Evolutionary conservation across 1,139 yeast genomes (phyloP).

Genomic region (Yamadazyma jaroonii): DNA sequence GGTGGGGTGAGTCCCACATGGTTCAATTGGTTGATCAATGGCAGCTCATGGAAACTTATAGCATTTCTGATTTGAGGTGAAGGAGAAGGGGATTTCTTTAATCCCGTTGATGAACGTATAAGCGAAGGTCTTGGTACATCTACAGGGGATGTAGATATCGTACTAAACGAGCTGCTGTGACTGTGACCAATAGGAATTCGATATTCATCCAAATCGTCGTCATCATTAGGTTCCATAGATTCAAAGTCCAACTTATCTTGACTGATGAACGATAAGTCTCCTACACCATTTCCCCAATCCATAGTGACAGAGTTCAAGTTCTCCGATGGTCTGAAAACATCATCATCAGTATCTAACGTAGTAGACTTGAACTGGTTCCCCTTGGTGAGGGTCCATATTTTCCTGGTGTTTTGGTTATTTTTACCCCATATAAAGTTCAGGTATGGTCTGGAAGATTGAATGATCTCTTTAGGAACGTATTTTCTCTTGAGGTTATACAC

Average conservation of each 20-base stretch:
- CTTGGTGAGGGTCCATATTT: constrained; percentile 45
- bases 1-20: neutral
- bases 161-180: constrained; percentile 7
- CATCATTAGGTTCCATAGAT: constrained; percentile 9
- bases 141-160: constrained; percentile 23
- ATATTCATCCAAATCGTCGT: constrained; percentile 10
- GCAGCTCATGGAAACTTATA: constrained; percentile 11
- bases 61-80: constrained; percentile 15
- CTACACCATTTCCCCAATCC: constrained; percentile 51
- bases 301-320: constrained; percentile 51
- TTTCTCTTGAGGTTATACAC: constrained; percentile 74
- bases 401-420: constrained; percentile 21
- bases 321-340: constrained; percentile 51
- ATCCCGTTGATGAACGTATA: constrained; percentile 20
- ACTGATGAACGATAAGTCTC: constrained; percentile 50
- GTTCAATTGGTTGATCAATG: neutral
- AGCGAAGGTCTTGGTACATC: constrained; percentile 25
- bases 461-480: constrained; percentile 68
- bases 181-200: constrained; percentile 20
- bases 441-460: constrained; percentile 50
- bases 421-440: constrained; percentile 46
- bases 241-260: constrained; percentile 51
- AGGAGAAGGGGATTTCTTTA: constrained; percentile 18
- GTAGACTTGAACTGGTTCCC: constrained; percentile 51
- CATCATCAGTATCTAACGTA: constrained; percentile 39